Evolutionary conservation across 2,329 filamentous ascomycete species (phyloP).

Genomic region (Aspergillus pseudoviridinutans): DNA sequence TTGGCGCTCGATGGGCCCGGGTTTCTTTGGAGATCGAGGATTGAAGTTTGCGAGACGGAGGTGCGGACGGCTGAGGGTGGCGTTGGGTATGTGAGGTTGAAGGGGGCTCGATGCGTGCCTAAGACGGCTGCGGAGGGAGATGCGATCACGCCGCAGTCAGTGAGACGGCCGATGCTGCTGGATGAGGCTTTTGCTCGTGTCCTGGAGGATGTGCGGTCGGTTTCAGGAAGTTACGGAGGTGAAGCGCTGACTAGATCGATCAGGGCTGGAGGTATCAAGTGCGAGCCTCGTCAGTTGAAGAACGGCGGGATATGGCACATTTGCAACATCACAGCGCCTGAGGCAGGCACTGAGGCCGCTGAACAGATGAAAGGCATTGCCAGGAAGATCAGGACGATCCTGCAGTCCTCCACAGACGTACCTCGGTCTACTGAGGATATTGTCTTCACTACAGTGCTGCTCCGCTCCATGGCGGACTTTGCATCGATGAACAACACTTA

Average conservation of each 20-base stretch:
- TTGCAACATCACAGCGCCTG: conserved; percentile 37
- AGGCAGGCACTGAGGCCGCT: conserved; percentile 36
- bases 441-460: conserved; percentile 57
- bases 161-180: conserved; percentile 59
- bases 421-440: conserved; percentile 35
- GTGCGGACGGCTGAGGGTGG: conserved; percentile 69
- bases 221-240: neutral
- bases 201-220: conserved; percentile 23
- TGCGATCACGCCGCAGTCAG: conserved; percentile 20
- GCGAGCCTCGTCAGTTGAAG: conserved; percentile 16
- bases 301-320: conserved; percentile 29
- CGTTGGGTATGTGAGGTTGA: conserved; percentile 66
- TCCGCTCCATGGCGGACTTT: conserved; percentile 79
- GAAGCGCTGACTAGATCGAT: neutral
- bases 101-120: conserved; percentile 51
- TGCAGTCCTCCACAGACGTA: conserved; percentile 8
- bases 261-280: neutral
- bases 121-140: conserved; percentile 32
- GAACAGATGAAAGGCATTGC: conserved; percentile 36
- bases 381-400: conserved; percentile 22
- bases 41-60: conserved; percentile 57
- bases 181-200: conserved; percentile 57
- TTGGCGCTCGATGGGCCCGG: conserved; percentile 76
- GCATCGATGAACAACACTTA: conserved; percentile 71
- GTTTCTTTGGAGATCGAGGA: conserved; percentile 66